These are phyloP conservation scores for Cutaneotrichosporon mucoides DNA, from an alignment of 1,284 basidiomycete genomes.

Conservation along the genomic window DNA sequence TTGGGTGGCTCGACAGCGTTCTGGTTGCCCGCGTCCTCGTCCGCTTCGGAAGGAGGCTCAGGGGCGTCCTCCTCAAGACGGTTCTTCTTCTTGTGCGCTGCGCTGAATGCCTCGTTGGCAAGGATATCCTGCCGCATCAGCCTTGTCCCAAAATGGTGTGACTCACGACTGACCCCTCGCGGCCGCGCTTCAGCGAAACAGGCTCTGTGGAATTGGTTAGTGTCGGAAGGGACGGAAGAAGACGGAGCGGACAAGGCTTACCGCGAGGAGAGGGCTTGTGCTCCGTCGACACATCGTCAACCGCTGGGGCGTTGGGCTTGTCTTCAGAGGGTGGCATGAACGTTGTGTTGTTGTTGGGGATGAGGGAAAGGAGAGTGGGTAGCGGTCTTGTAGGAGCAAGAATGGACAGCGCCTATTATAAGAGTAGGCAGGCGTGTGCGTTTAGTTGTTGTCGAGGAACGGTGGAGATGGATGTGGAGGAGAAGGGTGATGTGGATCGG, in stretches of 20 bases:
- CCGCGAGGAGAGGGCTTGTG: slow-evolving; percentile 10
- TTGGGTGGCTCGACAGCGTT: not conserved
- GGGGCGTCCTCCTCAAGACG: slow-evolving; percentile 23
- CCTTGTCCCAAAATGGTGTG: not conserved
- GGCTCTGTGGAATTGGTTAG: slow-evolving; percentile 14
- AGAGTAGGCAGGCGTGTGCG: not conserved
- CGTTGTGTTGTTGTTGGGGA: not conserved
- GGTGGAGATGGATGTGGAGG: not conserved
- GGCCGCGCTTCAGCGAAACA: slow-evolving; percentile 39
- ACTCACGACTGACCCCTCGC: slow-evolving; percentile 45
- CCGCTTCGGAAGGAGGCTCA: slow-evolving; percentile 3
- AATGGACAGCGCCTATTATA: not conserved
- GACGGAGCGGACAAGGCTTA: not conserved
- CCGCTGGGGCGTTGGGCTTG: slow-evolving; percentile 7
- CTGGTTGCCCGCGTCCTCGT: slow-evolving; percentile 3
- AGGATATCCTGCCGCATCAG: slow-evolving; percentile 21
- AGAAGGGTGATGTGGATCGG: not conserved
- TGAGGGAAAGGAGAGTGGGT: not conserved
- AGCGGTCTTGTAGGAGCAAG: not conserved
- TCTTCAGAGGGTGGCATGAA: slow-evolving; percentile 5
- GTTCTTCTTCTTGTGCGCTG: slow-evolving; percentile 43
- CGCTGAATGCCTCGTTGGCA: slow-evolving; percentile 15
- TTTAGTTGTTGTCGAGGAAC: not conserved
- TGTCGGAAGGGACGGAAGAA: not conserved
- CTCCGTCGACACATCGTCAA: slow-evolving; percentile 5